Percentiles rank a stretch among this genome's conserved stretches.
phyloP scores from a whole-genome alignment of 129 eudicot species.

The Tanacetum coccineum region DNA sequence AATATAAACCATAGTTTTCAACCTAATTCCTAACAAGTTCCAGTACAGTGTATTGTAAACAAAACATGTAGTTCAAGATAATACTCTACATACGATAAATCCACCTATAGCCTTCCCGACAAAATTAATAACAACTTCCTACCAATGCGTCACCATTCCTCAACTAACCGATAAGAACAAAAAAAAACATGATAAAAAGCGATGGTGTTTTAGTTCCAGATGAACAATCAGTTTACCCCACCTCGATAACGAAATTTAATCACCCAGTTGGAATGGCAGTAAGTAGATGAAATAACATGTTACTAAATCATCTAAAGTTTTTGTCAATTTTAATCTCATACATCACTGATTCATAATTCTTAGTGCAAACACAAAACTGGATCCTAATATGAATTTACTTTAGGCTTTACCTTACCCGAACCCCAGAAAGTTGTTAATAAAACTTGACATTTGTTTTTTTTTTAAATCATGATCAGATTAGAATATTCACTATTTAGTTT shows the following conservation, averaged over 20 bases:
- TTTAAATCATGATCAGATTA: background rate
- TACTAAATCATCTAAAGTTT: background rate
- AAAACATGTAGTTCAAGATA: background rate
- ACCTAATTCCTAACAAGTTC: background rate
- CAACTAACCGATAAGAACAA: constrained; percentile 13
- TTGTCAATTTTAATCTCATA: background rate
- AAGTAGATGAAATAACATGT: background rate
- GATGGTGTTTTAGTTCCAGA: too few species aligned
- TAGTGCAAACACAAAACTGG: too few species aligned
- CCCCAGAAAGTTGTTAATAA: background rate
- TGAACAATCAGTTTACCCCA: background rate
- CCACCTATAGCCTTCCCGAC: constrained; percentile 1
- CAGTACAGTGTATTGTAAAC: background rate
- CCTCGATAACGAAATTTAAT: background rate
- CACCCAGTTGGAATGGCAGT: background rate
- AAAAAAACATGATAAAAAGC: constrained; percentile 12
- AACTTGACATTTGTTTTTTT: background rate
- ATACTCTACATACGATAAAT: background rate
- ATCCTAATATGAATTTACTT: constrained; percentile 3
- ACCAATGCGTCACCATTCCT: background rate
- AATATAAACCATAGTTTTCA: too few species aligned
- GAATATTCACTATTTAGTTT: background rate
- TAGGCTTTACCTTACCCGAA: background rate
- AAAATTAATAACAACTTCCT: constrained; percentile 11
- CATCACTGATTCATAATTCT: background rate